Conservation (phyloP, 1,139 yeast species). For the Geotrichum citri-aurantii region DNA sequence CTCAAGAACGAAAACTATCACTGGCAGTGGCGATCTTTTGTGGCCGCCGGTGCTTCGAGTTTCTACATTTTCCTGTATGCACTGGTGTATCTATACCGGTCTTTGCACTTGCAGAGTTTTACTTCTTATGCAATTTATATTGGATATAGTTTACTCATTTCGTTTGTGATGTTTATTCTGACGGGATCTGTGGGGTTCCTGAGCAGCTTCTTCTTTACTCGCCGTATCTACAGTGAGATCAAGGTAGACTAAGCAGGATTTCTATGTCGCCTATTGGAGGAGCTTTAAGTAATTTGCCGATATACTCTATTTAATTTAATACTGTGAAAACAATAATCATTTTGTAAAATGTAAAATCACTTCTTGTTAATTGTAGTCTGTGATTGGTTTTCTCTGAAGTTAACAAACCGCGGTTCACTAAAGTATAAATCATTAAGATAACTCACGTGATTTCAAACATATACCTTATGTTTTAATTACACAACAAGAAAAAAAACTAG, state of each 20-base stretch:
- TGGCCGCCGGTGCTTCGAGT: constrained; percentile 86
- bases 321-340: no score
- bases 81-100: constrained; percentile 43
- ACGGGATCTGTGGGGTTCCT: constrained; percentile 88
- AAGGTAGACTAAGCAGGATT: constrained; percentile 58
- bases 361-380: no score
- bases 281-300: no score
- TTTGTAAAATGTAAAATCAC: no score
- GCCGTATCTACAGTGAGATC: constrained; percentile 75
- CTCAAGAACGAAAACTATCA: constrained; percentile 86
- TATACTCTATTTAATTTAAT: no score
- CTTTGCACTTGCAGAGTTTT: constrained; percentile 67
- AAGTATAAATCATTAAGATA: no score
- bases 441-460: not conserved
- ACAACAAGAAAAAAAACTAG: not conserved
- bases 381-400: no score
- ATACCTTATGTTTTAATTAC: not conserved
- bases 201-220: constrained; percentile 65
- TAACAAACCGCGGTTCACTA: no score
- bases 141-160: constrained; percentile 74
- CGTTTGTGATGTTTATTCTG: constrained; percentile 65
- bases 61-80: constrained; percentile 81
- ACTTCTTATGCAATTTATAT: constrained; percentile 72
- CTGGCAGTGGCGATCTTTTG: constrained; percentile 96
- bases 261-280: not conserved